Evolutionary conservation across 441 rosid species (phyloP), one percentile per base, ranked within the genome.

Genomic region (Theobroma grandiflorum): DNA sequence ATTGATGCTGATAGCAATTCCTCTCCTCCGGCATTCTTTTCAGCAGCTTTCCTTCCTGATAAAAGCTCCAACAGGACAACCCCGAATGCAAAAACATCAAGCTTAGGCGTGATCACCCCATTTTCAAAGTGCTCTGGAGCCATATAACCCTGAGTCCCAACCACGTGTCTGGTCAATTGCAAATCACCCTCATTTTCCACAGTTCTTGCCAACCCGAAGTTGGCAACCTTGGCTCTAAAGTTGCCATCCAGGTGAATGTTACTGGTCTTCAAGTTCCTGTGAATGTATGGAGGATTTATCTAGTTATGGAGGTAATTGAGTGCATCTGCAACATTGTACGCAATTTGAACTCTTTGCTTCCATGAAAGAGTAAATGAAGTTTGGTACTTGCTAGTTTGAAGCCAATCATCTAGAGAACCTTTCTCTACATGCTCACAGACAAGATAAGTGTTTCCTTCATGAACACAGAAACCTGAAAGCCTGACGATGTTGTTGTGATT

Each of bases 81-180:
- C 57, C 99, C 98, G 12, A 90, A 94, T 5, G 96, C 92, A 37
- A 90, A 94, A 58, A 94, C 94, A 77, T 95, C 98, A 4, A 95
- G 80, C 37, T 91, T 89, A 1, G 96, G 87, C 38, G 97, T 91
- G 67, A 94, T 86, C 16, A 92, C 82, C 49, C 99, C 98, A 57
- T 92, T 91, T 81, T 95, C 95, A 0, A 94, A 71, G 76, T 93
- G 94, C 79, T 95, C 98, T 0, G 99, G 99, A 12, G 99, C 92
- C 93, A 93, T 83, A 72, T 94, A 95, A 22, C 97, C 97, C 16
- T 93, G 91, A 18, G 92, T 91, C 57, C 97, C 98, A 6, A 91
- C 88, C 31, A 94, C 98, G 31, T 94, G 96, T 66, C 94, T 88
- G 0, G 98, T 95, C 64, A 92, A 65, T 76, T 91, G 94, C 81